Evolutionary conservation across 2,329 filamentous ascomycete species (phyloP).

Genomic region (Cercospora citrullina): DNA sequence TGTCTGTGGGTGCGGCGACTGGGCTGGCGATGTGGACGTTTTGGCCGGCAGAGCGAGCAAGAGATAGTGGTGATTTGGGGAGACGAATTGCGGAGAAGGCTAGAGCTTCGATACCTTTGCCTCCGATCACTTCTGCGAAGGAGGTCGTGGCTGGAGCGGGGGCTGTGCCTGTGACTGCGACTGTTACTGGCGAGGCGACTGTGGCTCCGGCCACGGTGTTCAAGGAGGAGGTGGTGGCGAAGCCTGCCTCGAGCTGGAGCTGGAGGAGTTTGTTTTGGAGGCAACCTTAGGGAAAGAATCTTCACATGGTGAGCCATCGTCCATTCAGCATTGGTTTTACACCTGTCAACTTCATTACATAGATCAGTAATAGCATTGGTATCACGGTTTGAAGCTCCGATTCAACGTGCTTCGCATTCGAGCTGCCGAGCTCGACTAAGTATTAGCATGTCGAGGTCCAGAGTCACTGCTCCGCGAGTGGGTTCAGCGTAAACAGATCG

Average conservation of each 20-base stretch:
- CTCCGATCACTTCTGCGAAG: conserved; percentile 9
- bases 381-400: too few species aligned
- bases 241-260: conserved; percentile 1
- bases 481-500: too few species aligned
- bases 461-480: too few species aligned
- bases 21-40: conserved; percentile 31
- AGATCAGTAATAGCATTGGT: too few species aligned
- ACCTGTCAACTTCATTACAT: background rate
- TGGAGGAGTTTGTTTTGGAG: conserved; percentile 26
- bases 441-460: too few species aligned
- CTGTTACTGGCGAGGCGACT: conserved; percentile 8
- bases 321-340: background rate
- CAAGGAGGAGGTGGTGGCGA: conserved; percentile 3
- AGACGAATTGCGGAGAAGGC: conserved; percentile 29
- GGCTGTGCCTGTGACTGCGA: conserved; percentile 3
- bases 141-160: conserved; percentile 1
- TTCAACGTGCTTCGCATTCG: too few species aligned
- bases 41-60: conserved; percentile 25
- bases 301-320: background rate
- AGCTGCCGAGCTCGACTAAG: too few species aligned
- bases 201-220: background rate
- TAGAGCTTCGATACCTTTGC: conserved; percentile 19
- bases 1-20: conserved; percentile 26
- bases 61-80: conserved; percentile 28
- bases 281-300: background rate